phyloP scores from a whole-genome alignment of 768 basidiomycete species.

The Termitomyces sp. region DNA sequence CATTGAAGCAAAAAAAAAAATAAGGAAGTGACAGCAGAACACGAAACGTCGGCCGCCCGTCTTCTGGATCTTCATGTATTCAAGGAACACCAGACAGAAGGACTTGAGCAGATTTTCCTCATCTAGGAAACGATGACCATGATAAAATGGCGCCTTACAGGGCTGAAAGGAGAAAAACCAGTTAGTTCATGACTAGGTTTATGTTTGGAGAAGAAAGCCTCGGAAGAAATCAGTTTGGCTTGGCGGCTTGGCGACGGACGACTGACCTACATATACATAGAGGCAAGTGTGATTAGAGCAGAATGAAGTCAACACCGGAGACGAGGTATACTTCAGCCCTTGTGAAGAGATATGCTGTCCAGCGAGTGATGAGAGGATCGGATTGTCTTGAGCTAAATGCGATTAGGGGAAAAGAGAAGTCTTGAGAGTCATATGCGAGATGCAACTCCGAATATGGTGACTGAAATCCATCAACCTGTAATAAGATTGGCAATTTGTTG shows the following conservation, averaged over 20 bases:
- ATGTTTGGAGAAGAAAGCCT: not conserved
- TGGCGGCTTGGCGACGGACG: conserved; percentile 4
- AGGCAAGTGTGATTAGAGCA: not conserved
- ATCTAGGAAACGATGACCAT: no score
- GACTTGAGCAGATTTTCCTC: not conserved
- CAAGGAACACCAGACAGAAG: no score
- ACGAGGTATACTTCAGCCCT: no score
- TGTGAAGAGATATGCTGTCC: no score
- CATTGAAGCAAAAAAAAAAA: not conserved
- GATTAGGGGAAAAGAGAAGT: no score
- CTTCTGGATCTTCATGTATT: not conserved
- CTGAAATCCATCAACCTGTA: no score
- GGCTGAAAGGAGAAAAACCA: not conserved
- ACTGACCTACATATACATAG: not conserved
- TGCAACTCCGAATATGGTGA: no score
- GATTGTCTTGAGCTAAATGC: no score
- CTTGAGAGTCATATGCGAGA: no score
- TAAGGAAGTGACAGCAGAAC: not conserved
- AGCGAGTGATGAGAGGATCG: no score
- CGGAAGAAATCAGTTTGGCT: not conserved
- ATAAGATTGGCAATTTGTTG: not conserved
- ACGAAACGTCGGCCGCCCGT: not conserved
- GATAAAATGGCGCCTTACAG: not conserved
- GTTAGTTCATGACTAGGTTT: not conserved
- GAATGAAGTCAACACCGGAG: no score